phyloP scores from a whole-genome alignment of 345 rosid species.

The Citrus mangshanensis region DNA sequence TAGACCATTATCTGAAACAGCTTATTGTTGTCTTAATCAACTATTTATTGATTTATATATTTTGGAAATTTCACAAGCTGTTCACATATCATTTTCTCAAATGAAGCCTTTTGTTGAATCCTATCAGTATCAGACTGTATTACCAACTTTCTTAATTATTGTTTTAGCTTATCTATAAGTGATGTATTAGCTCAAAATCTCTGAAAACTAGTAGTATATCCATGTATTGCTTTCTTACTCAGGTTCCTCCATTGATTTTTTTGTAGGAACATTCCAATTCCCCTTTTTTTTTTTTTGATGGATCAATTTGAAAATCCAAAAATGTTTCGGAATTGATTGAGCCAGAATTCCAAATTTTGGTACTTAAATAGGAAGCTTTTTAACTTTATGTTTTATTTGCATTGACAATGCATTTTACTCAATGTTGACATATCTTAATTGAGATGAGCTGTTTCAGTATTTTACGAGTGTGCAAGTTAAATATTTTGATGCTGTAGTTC shows the following conservation, averaged over 20 bases:
- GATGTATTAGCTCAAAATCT: neutral
- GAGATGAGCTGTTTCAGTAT: neutral
- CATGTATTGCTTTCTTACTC: neutral
- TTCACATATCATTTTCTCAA: neutral
- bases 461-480: neutral
- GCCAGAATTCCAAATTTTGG: neutral
- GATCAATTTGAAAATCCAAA: neutral
- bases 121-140: neutral
- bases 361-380: neutral
- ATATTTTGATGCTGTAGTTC: conserved; percentile 11
- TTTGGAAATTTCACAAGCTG: neutral
- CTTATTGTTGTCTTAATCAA: neutral
- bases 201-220: neutral
- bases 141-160: neutral
- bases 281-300: too few species aligned
- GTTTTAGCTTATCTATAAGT: neutral
- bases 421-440: neutral
- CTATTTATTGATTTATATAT: neutral
- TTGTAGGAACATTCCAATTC: neutral
- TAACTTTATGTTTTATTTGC: neutral
- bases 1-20: neutral
- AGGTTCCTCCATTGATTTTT: neutral
- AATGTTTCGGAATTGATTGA: neutral
- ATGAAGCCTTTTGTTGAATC: neutral
- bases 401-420: neutral